Evolutionary conservation across 225 moss, liverwort and hornwort species (phyloP), one percentile per base, ranked within the genome.

Genomic region (Pseudoscleropodium purum): DNA sequence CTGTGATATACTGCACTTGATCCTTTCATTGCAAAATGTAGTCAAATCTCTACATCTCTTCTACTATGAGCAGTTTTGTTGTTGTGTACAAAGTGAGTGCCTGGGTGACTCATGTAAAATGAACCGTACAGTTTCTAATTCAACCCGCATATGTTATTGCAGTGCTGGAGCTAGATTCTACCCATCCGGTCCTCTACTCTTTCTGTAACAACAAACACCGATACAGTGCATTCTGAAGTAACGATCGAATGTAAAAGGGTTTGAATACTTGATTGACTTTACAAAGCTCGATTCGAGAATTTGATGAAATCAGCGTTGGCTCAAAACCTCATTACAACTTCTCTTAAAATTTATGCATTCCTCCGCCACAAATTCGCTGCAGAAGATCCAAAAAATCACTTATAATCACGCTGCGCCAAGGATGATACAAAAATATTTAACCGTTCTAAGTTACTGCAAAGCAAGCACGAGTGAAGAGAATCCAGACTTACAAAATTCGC

Each of bases 261-360:
- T 68, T 47, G 89, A 78, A 68, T 85, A 23, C 90, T 81, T 73
- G 74, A 74, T 76, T 81, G 43, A 64, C 62, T 85, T 31, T 81
- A 79, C 80, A 81, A 80, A 81, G 72, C 86, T 73, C 68, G 67
- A 84, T 59, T 84, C 77, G 37, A 36, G 27, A 62, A 73, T 80
- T 88, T 63, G 75, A 85, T 54, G 83, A 20, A 78, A 87, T 92
- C 90, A 93, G 73, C 93, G 94, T 89, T 95, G 93, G 86, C 94
- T 97, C 47, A 96, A 91, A 83, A 92, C 90, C 57, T 98, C 98
- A 75, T 79, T 91, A 90, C 96, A 99, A 79, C 89, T 92, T 86
- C 94, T 96, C 91, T 99, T 99, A 84, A 99, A 97, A 91, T 89
- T 92, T 62, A 95, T 91, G 91, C 97, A 96, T 91, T 99, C 99